Conservation (phyloP, 1,284 basidiomycete species). For the Leccinum fuscescens region DNA sequence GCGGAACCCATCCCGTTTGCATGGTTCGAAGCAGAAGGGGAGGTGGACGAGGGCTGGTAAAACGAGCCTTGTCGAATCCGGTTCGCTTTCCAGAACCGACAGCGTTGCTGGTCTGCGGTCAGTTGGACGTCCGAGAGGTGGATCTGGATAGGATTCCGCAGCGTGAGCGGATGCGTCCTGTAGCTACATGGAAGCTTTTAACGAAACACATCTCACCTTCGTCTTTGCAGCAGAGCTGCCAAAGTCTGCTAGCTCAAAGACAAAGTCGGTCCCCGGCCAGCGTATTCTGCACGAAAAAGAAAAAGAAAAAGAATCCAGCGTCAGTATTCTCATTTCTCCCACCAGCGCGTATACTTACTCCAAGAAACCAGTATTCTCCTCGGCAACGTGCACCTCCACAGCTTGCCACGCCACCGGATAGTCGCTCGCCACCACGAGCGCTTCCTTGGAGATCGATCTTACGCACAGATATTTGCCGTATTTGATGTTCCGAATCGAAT, state of each 20-base stretch:
- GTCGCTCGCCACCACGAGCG: slow-evolving; percentile 24
- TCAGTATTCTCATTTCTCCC: not conserved
- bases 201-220: slow-evolving; percentile 19
- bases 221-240: slow-evolving; percentile 32
- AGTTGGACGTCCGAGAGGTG: slow-evolving; percentile 28
- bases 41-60: slow-evolving; percentile 25
- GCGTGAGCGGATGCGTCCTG: not conserved
- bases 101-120: slow-evolving; percentile 26
- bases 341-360: slow-evolving; percentile 20
- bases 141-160: slow-evolving; percentile 9
- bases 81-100: slow-evolving; percentile 30
- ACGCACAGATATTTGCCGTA: slow-evolving; percentile 34
- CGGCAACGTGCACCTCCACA: slow-evolving; percentile 22
- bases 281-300: slow-evolving; percentile 19
- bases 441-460: slow-evolving; percentile 18
- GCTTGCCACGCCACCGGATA: slow-evolving; percentile 32
- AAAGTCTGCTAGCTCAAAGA: slow-evolving; percentile 27
- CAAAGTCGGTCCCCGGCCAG: slow-evolving; percentile 30
- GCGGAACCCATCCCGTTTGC: slow-evolving; percentile 14
- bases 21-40: slow-evolving; percentile 7
- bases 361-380: slow-evolving; percentile 32
- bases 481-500: slow-evolving; percentile 34
- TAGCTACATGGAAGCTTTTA: not conserved
- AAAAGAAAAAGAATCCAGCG: not conserved
- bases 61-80: slow-evolving; percentile 30